phyloP scores from a whole-genome alignment of 192 early-diverging fungal genomes.

The Allomyces javanicus region DNA sequence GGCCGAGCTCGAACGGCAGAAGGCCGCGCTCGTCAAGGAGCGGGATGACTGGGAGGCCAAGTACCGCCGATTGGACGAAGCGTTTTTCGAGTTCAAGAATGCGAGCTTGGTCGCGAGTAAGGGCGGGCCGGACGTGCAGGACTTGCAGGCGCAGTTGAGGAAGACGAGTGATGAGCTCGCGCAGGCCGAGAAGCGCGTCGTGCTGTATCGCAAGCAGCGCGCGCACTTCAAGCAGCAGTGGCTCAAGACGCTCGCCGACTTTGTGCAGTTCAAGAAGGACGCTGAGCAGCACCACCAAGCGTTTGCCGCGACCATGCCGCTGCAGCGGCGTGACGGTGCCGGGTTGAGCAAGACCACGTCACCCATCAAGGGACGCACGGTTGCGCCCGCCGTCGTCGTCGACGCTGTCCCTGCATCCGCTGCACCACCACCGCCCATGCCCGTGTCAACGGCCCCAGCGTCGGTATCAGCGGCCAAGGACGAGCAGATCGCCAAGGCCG shows the following conservation, averaged over 20 bases:
- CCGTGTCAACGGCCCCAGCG: neutral
- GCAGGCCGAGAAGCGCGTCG: neutral
- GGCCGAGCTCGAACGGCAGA: neutral
- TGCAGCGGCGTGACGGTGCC: no score
- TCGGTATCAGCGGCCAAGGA: neutral
- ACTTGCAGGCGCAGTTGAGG: neutral
- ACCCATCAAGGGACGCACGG: no score
- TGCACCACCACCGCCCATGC: neutral
- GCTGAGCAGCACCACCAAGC: neutral
- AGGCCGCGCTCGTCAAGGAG: neutral
- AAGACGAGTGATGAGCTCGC: neutral
- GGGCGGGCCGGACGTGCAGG: neutral
- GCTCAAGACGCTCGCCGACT: slow-evolving; percentile 1
- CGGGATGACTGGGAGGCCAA: neutral
- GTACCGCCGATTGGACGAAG: neutral
- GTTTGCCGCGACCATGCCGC: no score
- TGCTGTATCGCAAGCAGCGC: neutral
- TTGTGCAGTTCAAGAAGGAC: neutral
- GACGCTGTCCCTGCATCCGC: no score
- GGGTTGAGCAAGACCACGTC: no score
- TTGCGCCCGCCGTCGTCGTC: no score
- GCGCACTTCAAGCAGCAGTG: slow-evolving; percentile 1
- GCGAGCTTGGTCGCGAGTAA: neutral
- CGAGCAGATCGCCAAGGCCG: no score
- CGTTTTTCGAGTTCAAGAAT: neutral